Base-by-base conservation (phyloP, 768 basidiomycete genomes). In the Leucogyrophana mollusca region DNA sequence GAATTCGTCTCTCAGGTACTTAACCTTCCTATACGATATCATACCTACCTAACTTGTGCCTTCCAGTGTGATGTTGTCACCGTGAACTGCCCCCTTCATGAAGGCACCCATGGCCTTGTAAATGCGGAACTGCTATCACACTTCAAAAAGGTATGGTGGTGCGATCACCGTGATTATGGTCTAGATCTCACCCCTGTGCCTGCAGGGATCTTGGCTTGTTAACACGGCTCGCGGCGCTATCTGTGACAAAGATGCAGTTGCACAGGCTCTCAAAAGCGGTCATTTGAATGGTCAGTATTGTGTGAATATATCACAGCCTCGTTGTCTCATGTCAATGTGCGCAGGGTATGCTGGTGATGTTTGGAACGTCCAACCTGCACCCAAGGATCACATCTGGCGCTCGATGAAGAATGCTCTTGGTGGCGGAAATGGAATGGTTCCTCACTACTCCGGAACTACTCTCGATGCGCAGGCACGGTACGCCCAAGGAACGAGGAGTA, bases 161-260 rank as follows among this genome's bases (percentile, higher is more conserved):
- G 7, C 6, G 7, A 30, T 30, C 69, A 21, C 9, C 22, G 45
- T 23, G 9, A 11, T 13, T 20, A 13, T 11, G 8, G n/a, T 34
- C 9, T 24, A 2, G 8, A 17, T 20, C 14, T 23, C 27, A 30
- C n/a, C 27, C 6, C 9, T 34, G 3, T 34, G 20, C 27, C 20
- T 30, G 41, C 13, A 37, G 35, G 35, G 35, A 21, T 53, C 73
- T 5, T 72, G 70, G 70, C 61, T 74, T 40, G 72, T 76, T 56
- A 75, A 76, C 67, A 72, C 70, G 4, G 69, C 70, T 20, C 67
- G 71, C 38, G 73, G 74, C 11, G 74, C 74, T n/a, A 70, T 76
- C 43, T 70, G 67, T 53, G 65, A 66, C 16, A 56, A 57, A 2
- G 58, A 71, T 21, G 72, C 66, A 22, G 67, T 74, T 45, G 60